phyloP scores from a whole-genome alignment of 208 protist genomes.

The Trypanosoma platydactyli region DNA sequence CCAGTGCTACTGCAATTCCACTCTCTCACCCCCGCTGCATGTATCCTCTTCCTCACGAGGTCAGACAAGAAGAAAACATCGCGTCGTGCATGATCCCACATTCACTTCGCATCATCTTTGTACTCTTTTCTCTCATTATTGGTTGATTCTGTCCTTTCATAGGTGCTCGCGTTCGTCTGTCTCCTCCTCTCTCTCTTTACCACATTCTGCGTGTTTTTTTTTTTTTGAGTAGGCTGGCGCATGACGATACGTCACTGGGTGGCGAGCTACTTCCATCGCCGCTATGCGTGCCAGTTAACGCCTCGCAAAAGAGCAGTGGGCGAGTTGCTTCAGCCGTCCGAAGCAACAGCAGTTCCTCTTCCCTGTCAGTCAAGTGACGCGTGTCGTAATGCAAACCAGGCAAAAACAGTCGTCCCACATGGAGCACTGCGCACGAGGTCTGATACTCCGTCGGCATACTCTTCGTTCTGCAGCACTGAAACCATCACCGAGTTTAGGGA shows the following conservation, averaged over 20 bases:
- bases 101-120: no score
- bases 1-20: no score
- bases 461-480: slow-evolving; percentile 52
- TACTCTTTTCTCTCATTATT: not conserved
- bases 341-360: not conserved
- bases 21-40: no score
- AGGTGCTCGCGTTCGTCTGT: not conserved
- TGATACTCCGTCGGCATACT: slow-evolving; percentile 59
- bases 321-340: not conserved
- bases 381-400: no score
- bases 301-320: not conserved
- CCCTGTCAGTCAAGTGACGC: no score
- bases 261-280: not conserved
- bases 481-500: slow-evolving; percentile 49
- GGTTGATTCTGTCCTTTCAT: slow-evolving; percentile 9
- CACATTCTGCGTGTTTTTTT: slow-evolving; percentile 7
- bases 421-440: slow-evolving; percentile 33
- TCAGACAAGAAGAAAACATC: no score
- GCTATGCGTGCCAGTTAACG: slow-evolving; percentile 3
- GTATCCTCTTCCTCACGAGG: no score
- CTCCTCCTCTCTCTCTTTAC: not conserved
- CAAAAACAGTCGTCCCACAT: no score
- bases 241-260: slow-evolving; percentile 21
- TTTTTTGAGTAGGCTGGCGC: not conserved
- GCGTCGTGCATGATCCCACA: no score